phyloP scores from a whole-genome alignment of 73 alveolate species.

The Blepharisma stoltei region DNA sequence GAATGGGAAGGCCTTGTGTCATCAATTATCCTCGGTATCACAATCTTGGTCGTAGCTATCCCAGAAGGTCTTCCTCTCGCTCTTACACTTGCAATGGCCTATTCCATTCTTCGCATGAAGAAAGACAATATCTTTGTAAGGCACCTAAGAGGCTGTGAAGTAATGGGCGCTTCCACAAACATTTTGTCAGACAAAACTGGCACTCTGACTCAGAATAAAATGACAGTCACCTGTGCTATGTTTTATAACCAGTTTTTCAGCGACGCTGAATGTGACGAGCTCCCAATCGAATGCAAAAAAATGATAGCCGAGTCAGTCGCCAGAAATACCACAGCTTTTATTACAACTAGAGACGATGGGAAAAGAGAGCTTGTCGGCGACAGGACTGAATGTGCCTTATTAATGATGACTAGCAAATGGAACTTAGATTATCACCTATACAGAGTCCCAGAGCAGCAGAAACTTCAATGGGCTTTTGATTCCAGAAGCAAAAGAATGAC shows the following conservation, averaged over 20 bases:
- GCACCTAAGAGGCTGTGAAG: slow-evolving; percentile 76
- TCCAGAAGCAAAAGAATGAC: slow-evolving; percentile 54
- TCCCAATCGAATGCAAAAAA: not conserved
- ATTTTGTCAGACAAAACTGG: slow-evolving; percentile 90
- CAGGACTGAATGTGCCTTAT: slow-evolving; percentile 71
- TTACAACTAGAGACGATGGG: not conserved
- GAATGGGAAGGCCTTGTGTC: slow-evolving; percentile 54
- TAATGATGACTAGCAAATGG: slow-evolving; percentile 19
- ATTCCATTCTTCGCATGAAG: slow-evolving; percentile 92
- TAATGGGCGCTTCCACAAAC: slow-evolving; percentile 90
- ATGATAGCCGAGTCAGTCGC: slow-evolving; percentile 26
- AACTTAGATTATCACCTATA: not conserved
- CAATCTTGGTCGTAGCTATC: slow-evolving; percentile 93
- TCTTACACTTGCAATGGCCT: slow-evolving; percentile 94
- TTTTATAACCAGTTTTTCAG: not conserved
- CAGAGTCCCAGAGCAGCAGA: not conserved
- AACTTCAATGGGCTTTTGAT: slow-evolving; percentile 25
- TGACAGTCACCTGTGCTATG: slow-evolving; percentile 68
- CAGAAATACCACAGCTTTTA: slow-evolving; percentile 42
- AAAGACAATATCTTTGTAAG: slow-evolving; percentile 90
- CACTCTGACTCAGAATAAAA: slow-evolving; percentile 76
- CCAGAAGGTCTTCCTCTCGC: slow-evolving; percentile 99
- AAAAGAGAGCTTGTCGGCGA: slow-evolving; percentile 9
- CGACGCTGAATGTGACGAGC: slow-evolving; percentile 25
- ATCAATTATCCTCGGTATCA: slow-evolving; percentile 77